Base-by-base conservation (phyloP, 371 early-diverging fungal species). In the Syncephalastrum contaminatum region DNA sequence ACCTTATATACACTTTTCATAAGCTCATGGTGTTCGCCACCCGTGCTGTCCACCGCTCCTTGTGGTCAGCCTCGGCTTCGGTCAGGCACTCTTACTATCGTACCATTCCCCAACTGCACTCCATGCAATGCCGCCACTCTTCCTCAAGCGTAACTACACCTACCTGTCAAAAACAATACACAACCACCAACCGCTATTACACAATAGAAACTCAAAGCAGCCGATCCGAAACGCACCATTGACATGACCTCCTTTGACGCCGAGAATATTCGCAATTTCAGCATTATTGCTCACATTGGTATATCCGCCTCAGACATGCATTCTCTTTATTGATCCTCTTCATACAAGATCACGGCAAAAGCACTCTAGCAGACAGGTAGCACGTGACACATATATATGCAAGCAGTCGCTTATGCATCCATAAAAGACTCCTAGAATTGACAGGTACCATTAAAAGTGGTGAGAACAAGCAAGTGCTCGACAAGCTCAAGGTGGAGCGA, bases 231-330 rank as follows among this genome's bases (percentile, higher is more conserved):
- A 12, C 67, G 62, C 43, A 48, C 45, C 5, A 67, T 87, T 20
- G 81, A 87, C 52, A 53, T 88, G 44, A 62, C 71, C n/a, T 44
- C 70, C 1, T 90, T 84, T 69, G 79, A 88, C 4, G 82, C 88
- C 0, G 94, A 95, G 51, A 78, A 82, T 56, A 95, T 97, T 57
- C 84, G 97, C 49, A 97, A 97, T 73, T 98, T 98, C 70, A 90
- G 91, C 60, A 97, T 98, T 56, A 97, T 97, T 65, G 98, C 98
- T 4, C 98, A 98, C 70, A 94, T 96, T 43, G 95, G 91, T 86
- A 81, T 58, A 42, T 53, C 52, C 19, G 4, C 41, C 14, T 22
- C 18, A 20, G 12, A 20, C 56, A 6, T 12, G 27, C 4, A 52
- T 39, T 21, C 21, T 4, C n/a, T 19, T 7, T 25, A 18, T 45